Percentiles rank a stretch among this genome's conserved stretches.
Conservation (phyloP, 139 green algal species). For the Coccomyxa sp. region DNA sequence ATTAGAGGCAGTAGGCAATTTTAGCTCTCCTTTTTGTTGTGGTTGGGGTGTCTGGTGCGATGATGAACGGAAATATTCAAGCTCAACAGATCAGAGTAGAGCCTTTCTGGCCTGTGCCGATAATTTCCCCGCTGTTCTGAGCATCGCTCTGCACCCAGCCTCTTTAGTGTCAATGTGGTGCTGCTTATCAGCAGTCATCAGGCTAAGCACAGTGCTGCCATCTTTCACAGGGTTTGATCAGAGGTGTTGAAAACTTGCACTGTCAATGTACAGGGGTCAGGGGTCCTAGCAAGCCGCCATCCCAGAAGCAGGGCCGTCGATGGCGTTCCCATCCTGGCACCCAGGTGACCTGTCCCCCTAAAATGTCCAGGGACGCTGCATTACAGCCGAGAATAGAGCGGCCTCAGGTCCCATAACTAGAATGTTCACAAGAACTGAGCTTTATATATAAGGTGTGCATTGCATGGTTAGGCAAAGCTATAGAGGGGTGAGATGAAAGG, state of each 20-base stretch:
- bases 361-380: no score
- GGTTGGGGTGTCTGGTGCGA: slow-evolving; percentile 6
- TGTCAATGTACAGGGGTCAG: background rate
- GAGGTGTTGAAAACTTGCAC: background rate
- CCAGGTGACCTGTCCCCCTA: no score
- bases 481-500: background rate
- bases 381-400: no score
- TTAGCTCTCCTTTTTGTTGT: slow-evolving; percentile 4
- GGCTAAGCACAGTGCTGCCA: no score
- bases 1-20: no score
- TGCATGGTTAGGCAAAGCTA: no score
- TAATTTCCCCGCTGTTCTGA: slow-evolving; percentile 64
- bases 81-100: slow-evolving; percentile 75
- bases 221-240: background rate
- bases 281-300: background rate
- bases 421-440: no score
- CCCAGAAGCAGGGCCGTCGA: no score
- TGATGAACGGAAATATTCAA: slow-evolving; percentile 68
- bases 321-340: no score
- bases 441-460: no score
- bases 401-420: no score
- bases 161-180: no score
- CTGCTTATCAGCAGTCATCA: background rate
- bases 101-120: slow-evolving; percentile 25
- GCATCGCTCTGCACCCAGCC: background rate